phyloP scores from a whole-genome alignment of 345 rosid genomes.

The Syzygium aqueum region DNA sequence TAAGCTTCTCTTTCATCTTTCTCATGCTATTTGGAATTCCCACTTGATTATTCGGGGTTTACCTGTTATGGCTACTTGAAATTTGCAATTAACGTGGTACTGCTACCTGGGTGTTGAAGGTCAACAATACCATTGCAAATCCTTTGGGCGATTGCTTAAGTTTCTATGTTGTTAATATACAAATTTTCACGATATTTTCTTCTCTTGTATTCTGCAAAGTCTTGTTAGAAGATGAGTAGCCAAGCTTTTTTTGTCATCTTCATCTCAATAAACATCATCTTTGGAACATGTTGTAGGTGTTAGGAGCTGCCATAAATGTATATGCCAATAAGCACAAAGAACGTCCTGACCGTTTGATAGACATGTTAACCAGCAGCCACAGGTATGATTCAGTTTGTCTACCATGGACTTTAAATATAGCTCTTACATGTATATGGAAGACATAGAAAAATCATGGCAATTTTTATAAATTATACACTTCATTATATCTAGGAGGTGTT shows the following conservation, averaged over 20 bases:
- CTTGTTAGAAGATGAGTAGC: background rate
- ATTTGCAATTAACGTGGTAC: background rate
- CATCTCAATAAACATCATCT: background rate
- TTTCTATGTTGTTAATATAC: background rate
- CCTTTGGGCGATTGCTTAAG: background rate
- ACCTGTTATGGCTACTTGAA: background rate
- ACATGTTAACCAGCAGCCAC: conserved; percentile 95
- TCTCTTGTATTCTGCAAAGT: background rate
- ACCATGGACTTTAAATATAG: background rate
- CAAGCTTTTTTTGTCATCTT: background rate
- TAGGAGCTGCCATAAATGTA: conserved; percentile 93
- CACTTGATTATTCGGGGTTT: background rate
- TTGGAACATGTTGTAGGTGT: conserved; percentile 35
- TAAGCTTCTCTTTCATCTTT: background rate
- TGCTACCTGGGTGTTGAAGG: background rate
- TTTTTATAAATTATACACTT: background rate
- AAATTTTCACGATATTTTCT: background rate
- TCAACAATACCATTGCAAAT: background rate
- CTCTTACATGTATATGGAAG: background rate
- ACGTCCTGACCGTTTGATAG: conserved; percentile 94
- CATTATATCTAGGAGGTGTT: background rate
- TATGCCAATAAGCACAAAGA: conserved; percentile 96
- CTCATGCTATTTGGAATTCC: background rate
- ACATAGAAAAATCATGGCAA: background rate
- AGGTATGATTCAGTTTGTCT: conserved; percentile 31